phyloP scores from a whole-genome alignment of 805 yeast genomes.

The Spathaspora boniae region DNA sequence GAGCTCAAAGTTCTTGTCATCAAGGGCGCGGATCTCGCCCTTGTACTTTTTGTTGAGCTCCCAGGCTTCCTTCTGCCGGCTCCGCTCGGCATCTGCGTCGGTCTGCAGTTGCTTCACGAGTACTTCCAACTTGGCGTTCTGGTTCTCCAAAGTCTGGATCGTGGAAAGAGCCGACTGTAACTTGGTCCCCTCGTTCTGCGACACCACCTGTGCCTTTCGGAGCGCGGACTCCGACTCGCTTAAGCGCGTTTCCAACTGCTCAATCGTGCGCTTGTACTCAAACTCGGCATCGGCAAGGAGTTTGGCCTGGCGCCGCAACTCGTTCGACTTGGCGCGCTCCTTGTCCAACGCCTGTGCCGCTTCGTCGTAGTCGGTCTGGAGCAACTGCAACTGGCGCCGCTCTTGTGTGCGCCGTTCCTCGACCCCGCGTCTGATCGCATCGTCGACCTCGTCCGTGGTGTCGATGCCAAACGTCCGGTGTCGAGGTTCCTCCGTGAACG shows the following conservation, averaged over 20 bases:
- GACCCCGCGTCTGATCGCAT: slow-evolving; percentile 1
- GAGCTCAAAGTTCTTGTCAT: slow-evolving; percentile 6
- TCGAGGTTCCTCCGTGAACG: slow-evolving; percentile 7
- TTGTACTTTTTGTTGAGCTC: slow-evolving; percentile 7
- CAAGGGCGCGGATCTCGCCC: slow-evolving; percentile 3
- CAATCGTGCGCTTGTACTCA: not conserved
- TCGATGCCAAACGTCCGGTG: no score
- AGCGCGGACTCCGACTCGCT: slow-evolving; percentile 2
- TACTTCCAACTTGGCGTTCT: slow-evolving; percentile 6
- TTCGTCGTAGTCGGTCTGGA: slow-evolving; percentile 1
- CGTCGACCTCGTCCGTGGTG: slow-evolving; percentile 6
- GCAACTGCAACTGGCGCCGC: not conserved
- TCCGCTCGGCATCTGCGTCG: not conserved
- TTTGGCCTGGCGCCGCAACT: slow-evolving; percentile 1
- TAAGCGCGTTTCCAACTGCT: not conserved
- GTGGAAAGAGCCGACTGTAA: no score
- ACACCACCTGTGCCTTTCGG: not conserved
- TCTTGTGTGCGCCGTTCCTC: not conserved
- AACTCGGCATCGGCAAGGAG: no score
- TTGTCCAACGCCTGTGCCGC: not conserved
- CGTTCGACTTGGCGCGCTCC: slow-evolving; percentile 6
- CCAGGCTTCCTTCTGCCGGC: slow-evolving; percentile 4
- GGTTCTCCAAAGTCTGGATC: slow-evolving; percentile 8
- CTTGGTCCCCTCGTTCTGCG: slow-evolving; percentile 1
- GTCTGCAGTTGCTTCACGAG: not conserved